Evolutionary conservation across 2,329 filamentous ascomycete species (phyloP), one percentile per base, ranked within the genome.

Genomic region (Talaromyces sp.): DNA sequence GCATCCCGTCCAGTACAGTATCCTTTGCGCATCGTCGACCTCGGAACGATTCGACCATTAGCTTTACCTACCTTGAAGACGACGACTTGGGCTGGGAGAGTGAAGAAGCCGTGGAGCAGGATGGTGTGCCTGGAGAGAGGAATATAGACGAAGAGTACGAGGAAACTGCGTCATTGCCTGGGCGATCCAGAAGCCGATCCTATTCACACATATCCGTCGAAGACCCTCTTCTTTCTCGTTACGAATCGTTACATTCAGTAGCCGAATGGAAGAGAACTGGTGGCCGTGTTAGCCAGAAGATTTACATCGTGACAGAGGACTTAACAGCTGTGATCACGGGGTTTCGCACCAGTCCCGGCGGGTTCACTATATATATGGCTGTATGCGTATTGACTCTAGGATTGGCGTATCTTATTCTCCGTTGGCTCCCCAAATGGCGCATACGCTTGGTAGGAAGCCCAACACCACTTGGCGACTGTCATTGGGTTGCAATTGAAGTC

Each of bases 271-370:
- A 79, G 64, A 84, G 83, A 55, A 80, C 79, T 46, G 84, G 83
- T 11, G 85, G 86, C 49, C 86, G 90, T 60, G 81, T 84, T 29
- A 96, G 84, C 68, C 95, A 99, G 74, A 98, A 97, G 77, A 84
- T 97, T 26, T 95, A 97, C 75, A 92, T 99, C 76, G 82, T 87
- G 61, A 96, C 91, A 49, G 95, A 99, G 74, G 95, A 99, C 73
- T 80, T 99, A 64, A 97, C 92, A 0, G 92, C 97, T 68, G 93
- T 93, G 29, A 86, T 98, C 70, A 91, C 93, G 26, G 95, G 95
- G 0, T 99, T 98, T 75, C 86, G 83, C 55, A 97, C 92, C 3
- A 93, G 89, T 64, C 74, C 77, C 4, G 63, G 86, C 14, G 91
- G 95, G 1, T 89, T 87, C 68, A 74, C 82, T 2, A 64, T 86